phyloP scores from a whole-genome alignment of 805 yeast genomes.

The Candida patagonica region DNA sequence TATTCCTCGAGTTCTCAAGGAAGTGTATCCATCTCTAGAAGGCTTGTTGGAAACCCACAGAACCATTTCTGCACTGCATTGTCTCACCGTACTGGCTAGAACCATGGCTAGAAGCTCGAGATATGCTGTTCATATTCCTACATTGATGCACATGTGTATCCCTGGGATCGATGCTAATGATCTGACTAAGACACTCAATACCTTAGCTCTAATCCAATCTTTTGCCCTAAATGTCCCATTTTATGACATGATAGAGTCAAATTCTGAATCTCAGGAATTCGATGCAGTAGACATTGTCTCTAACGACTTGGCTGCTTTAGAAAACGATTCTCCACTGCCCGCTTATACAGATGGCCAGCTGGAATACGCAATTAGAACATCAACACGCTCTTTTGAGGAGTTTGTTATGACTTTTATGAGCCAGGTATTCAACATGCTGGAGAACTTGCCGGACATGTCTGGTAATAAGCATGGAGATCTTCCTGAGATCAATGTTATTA shows the following conservation, averaged over 20 bases:
- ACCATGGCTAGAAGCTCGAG: constrained; percentile 54
- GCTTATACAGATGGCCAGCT: constrained; percentile 37
- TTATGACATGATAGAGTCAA: constrained; percentile 39
- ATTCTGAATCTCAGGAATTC: constrained; percentile 6
- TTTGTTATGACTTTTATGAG: constrained; percentile 49
- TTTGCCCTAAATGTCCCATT: constrained; percentile 68
- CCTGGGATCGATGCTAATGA: constrained; percentile 90
- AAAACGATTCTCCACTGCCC: constrained; percentile 20
- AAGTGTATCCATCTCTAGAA: constrained; percentile 49
- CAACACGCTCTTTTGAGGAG: constrained; percentile 61
- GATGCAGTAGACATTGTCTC: constrained; percentile 49
- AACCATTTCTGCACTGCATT: constrained; percentile 59
- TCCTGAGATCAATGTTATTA: constrained; percentile 41
- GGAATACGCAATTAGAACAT: constrained; percentile 53
- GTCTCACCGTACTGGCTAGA: constrained; percentile 55
- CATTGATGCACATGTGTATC: constrained; percentile 57
- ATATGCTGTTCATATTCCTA: constrained; percentile 69
- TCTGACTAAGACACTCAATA: constrained; percentile 55
- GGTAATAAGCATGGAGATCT: constrained; percentile 32
- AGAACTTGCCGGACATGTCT: constrained; percentile 55
- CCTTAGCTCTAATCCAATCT: constrained; percentile 60
- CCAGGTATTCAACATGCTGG: constrained; percentile 54
- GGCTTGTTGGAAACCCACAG: constrained; percentile 57
- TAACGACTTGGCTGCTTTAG: constrained; percentile 51
- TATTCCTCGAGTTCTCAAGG: constrained; percentile 33